Base-by-base conservation (phyloP, 495 filamentous ascomycete species). In the Hypoxylon fragiforme region DNA sequence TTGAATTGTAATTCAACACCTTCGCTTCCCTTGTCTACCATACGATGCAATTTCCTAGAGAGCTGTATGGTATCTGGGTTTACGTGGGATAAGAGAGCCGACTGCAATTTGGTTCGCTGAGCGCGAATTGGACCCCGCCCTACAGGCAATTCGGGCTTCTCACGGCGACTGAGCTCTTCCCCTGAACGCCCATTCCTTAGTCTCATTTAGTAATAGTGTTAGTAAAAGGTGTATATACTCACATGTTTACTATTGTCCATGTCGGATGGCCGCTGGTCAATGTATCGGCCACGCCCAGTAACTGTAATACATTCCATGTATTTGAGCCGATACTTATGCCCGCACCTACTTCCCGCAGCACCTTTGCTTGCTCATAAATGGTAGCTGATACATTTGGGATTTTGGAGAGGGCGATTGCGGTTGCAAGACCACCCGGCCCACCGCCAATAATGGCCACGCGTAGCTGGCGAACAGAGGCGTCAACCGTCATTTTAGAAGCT, bases 361-460 rank as follows among this genome's bases (percentile, higher is more conserved):
- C 68, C 3, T 48, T 60, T 7, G 74, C 74, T 35, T 79, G 72
- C 44, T 82, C 79, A 39, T 79, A 82, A 7, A 81, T 62, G 3
- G 55, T 72, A 2, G 77, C 65, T 7, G 71, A 53, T 8, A 79
- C 64, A 21, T 77, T 72, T 0, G 77, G 73, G 1, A 79, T 44
- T 31, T 71, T 57, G 1, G 73, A 73, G 15, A 82, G 68, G 9
- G 74, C 75, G 43, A 81, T 81, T 5, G 76, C 78, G 0, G 77
- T 68, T 19, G 69, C 69, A 0, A 82, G 64, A 0, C 79, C 79
- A 6, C 72, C 78, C 1, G 77, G 77, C 0, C 77, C 77, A 7
- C 71, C 73, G 16, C 75, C 74, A 39, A 80, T 69, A 39, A 78
- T 68, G 39, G 71, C 75, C 38, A 73, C 54, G 8, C 54, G 53